Evolutionary conservation across 2,329 filamentous ascomycete species (phyloP).

Genomic region (Calonectria hawksworthii): DNA sequence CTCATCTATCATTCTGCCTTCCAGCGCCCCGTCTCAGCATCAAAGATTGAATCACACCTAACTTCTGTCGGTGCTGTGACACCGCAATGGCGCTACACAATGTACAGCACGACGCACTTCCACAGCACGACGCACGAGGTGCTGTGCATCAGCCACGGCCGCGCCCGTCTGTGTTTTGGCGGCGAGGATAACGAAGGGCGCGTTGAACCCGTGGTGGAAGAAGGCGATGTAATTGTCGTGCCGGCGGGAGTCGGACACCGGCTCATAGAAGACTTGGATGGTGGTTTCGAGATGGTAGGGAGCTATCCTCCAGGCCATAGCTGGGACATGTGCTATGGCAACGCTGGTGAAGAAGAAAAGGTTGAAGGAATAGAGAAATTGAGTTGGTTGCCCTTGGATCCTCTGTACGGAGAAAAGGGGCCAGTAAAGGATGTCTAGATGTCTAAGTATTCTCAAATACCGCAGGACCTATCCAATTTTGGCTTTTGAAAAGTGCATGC

Average conservation of each 20-base stretch:
- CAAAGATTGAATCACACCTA: conserved; percentile 70
- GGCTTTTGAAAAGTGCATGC: background rate
- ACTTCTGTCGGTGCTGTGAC: conserved; percentile 64
- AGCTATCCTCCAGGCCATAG: conserved; percentile 70
- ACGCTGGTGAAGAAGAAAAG: conserved; percentile 55
- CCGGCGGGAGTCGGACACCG: conserved; percentile 77
- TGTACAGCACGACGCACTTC: conserved; percentile 77
- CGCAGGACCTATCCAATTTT: too few relatives aligned
- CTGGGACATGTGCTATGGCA: conserved; percentile 83
- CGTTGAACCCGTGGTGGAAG: conserved; percentile 68
- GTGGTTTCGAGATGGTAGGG: conserved; percentile 76
- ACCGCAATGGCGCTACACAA: conserved; percentile 78
- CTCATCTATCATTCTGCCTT: conserved; percentile 76
- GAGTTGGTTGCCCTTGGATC: conserved; percentile 36
- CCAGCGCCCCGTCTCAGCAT: conserved; percentile 55
- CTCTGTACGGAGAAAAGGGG: conserved; percentile 34
- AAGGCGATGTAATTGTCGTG: conserved; percentile 75
- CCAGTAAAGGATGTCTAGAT: conserved; percentile 8
- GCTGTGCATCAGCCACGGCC: conserved; percentile 70
- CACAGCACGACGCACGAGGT: conserved; percentile 78
- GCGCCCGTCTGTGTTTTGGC: conserved; percentile 75
- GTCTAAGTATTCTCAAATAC: background rate
- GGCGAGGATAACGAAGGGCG: conserved; percentile 71
- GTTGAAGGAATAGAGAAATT: conserved; percentile 25
- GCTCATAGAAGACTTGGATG: conserved; percentile 67